Conservation (phyloP, 2,329 filamentous ascomycete species). For the Trichoderma cornu-damae region DNA sequence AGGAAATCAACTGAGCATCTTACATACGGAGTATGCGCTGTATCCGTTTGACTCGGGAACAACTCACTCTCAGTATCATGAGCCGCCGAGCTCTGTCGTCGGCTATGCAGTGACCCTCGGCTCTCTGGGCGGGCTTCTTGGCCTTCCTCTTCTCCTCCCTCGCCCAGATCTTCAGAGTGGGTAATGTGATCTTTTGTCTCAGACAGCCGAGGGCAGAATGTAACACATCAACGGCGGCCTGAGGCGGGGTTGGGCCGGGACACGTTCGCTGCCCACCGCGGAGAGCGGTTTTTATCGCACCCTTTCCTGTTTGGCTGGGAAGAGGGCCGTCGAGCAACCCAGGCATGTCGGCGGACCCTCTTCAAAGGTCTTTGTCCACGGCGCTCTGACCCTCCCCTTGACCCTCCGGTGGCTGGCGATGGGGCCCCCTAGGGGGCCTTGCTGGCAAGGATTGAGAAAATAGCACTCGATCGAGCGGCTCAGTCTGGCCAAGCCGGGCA, state of each 20-base stretch:
- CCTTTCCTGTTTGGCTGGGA: background rate
- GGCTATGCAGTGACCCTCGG: constrained; percentile 3
- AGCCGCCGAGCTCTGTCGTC: background rate
- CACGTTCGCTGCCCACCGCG: background rate
- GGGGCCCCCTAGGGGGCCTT: background rate
- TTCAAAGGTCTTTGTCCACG: background rate
- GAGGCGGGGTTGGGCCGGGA: constrained; percentile 17
- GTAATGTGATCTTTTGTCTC: constrained; percentile 14
- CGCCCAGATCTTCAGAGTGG: constrained; percentile 7
- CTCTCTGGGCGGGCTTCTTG: background rate
- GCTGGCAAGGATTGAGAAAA: constrained; percentile 1
- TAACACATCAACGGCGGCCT: constrained; percentile 2
- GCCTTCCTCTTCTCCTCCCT: background rate
- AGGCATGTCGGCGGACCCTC: constrained; percentile 2
- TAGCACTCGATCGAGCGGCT: constrained; percentile 1
- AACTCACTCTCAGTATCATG: too few relatives aligned
- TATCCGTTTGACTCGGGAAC: background rate
- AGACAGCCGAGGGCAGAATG: constrained; percentile 13
- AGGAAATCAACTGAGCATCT: background rate
- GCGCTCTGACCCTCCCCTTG: constrained; percentile 1
- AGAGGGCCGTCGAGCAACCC: background rate
- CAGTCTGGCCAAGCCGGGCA: constrained; percentile 1
- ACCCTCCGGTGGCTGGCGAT: constrained; percentile 13
- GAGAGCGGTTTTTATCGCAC: background rate
- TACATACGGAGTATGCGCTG: background rate